Evolutionary conservation across 768 basidiomycete genomes (phyloP).

Genomic region (Dacryopinax spathularia): DNA sequence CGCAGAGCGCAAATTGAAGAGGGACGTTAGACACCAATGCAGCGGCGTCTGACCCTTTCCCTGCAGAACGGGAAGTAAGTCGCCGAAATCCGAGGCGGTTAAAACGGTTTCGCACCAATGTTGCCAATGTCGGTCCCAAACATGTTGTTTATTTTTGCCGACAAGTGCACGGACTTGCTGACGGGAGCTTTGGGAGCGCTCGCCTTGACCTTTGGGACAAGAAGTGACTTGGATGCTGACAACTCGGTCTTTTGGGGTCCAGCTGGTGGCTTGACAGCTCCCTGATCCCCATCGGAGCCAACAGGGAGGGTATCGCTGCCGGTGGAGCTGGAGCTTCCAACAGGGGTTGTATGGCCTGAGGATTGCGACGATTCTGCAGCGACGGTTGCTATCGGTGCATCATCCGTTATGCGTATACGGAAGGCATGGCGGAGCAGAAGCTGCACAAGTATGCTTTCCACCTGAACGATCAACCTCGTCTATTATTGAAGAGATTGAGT

Average conservation of each 20-base stretch:
- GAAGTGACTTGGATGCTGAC: background rate
- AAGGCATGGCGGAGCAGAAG: constrained; percentile 25
- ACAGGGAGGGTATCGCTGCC: background rate
- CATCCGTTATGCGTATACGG: constrained; percentile 23
- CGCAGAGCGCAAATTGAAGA: constrained; percentile 21
- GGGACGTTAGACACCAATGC: constrained; percentile 21
- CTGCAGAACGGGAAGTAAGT: background rate
- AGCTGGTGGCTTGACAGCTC: background rate
- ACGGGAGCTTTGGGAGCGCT: constrained; percentile 5
- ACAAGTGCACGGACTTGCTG: constrained; percentile 9
- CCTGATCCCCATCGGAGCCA: too few relatives aligned
- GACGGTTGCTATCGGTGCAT: constrained; percentile 9
- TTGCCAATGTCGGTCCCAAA: constrained; percentile 25
- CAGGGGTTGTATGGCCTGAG: background rate
- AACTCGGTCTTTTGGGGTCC: background rate
- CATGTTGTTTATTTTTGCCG: constrained; percentile 26
- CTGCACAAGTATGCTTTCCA: constrained; percentile 23
- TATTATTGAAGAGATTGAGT: background rate
- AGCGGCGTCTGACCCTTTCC: constrained; percentile 19
- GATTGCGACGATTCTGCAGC: background rate
- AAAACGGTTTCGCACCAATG: constrained; percentile 12
- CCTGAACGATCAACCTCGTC: constrained; percentile 20
- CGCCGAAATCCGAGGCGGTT: too few relatives aligned
- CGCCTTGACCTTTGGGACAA: constrained; percentile 12
- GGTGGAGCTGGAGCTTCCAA: background rate